These are phyloP conservation scores for Xylariaceae sp. DNA, from an alignment of 2,329 filamentous ascomycete species.

Conservation along the genomic window DNA sequence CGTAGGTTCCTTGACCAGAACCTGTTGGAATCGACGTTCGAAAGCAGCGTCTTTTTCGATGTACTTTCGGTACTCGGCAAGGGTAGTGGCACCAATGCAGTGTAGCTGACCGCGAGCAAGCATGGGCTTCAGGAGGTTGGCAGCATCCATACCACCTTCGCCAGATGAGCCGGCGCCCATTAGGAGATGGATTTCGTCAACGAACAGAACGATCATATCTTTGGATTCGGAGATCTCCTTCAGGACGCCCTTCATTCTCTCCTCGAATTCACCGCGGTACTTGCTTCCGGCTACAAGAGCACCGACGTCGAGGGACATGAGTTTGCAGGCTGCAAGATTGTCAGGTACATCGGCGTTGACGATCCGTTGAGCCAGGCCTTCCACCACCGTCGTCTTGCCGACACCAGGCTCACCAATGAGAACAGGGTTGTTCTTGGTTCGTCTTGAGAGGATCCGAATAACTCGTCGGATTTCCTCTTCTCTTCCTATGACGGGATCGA, in stretches of 20 bases:
- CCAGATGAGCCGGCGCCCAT: constrained; percentile 96
- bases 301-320: constrained; percentile 92
- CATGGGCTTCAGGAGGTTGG: constrained; percentile 97
- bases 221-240: constrained; percentile 95
- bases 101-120: constrained; percentile 92
- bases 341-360: constrained; percentile 96
- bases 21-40: constrained; percentile 97
- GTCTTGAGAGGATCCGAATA: constrained; percentile 81
- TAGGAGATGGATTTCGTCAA: constrained; percentile 96
- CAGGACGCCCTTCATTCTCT: constrained; percentile 97
- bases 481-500: constrained; percentile 93
- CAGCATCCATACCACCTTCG: constrained; percentile 97
- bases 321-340: constrained; percentile 86
- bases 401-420: constrained; percentile 97
- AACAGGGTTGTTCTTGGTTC: constrained; percentile 98
- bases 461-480: constrained; percentile 94
- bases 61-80: constrained; percentile 95
- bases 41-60: constrained; percentile 98
- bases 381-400: constrained; percentile 95
- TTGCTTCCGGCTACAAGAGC: constrained; percentile 95
- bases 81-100: constrained; percentile 94
- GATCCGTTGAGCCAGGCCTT: constrained; percentile 90
- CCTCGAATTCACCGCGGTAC: constrained; percentile 96
- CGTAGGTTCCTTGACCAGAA: constrained; percentile 88
- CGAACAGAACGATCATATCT: constrained; percentile 95